Percentiles rank a stretch among this genome's conserved stretches.
These are phyloP conservation scores for Plectranthus barbatus DNA, from an alignment of 257 asterid species.

Conservation along the genomic window DNA sequence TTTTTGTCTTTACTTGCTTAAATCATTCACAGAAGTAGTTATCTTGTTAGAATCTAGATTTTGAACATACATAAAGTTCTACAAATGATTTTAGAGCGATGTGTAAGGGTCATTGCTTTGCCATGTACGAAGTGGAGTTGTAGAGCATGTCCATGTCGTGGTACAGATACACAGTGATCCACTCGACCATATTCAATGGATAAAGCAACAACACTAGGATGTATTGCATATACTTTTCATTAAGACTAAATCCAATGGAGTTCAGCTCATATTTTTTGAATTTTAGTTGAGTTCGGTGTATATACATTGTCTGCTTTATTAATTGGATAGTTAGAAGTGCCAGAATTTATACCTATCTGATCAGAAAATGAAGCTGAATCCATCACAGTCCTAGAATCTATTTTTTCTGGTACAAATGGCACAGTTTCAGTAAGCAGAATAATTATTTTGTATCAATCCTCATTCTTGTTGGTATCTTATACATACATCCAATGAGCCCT, in stretches of 20 bases:
- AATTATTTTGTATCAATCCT: neutral
- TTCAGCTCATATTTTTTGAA: constrained; percentile 8
- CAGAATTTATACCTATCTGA: neutral
- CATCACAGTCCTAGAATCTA: no score
- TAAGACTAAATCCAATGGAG: neutral
- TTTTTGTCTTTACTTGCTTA: neutral
- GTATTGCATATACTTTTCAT: neutral
- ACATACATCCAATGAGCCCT: neutral
- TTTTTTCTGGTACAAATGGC: constrained; percentile 1
- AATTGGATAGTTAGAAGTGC: constrained; percentile 1
- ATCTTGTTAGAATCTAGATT: no score
- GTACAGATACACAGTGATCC: no score
- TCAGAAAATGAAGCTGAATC: constrained; percentile 5
- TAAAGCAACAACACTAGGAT: neutral
- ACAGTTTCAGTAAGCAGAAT: neutral
- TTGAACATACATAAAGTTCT: neutral
- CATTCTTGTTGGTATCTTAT: neutral
- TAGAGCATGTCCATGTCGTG: no score
- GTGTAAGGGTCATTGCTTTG: neutral
- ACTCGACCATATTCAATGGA: neutral
- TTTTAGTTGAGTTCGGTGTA: neutral
- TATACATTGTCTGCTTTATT: neutral
- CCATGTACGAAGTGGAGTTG: neutral
- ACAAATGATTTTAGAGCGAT: neutral
- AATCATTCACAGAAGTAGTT: constrained; percentile 1